Conservation (phyloP, 202 grass and related monocot genomes). For the Saccharum hybrid region DNA sequence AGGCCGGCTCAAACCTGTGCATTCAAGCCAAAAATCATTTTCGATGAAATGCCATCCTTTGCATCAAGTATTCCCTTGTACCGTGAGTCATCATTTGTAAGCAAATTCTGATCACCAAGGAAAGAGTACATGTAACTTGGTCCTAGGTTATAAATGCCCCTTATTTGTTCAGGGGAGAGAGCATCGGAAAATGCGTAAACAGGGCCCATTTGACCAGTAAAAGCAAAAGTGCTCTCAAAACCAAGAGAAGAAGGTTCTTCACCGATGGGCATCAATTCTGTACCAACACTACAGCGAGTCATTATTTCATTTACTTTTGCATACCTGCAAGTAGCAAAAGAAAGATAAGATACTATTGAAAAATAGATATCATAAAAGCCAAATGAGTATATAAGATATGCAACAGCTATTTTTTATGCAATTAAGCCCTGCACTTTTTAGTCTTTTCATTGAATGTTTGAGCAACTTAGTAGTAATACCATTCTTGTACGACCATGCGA, state of each 20-base stretch:
- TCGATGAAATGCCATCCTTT: constrained; percentile 89
- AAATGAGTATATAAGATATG: constrained; percentile 31
- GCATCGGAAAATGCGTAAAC: constrained; percentile 90
- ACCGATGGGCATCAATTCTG: constrained; percentile 81
- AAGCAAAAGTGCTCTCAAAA: constrained; percentile 74
- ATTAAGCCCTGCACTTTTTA: constrained; percentile 10
- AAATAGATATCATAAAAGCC: constrained; percentile 28
- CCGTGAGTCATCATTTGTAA: constrained; percentile 65
- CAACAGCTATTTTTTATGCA: constrained; percentile 10
- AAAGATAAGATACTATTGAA: constrained; percentile 36
- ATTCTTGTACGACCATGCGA: constrained; percentile 7
- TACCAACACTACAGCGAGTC: constrained; percentile 81
- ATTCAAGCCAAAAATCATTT: constrained; percentile 97
- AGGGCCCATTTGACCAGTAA: constrained; percentile 94
- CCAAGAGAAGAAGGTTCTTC: constrained; percentile 78
- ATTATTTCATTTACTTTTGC: constrained; percentile 92
- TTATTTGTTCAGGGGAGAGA: constrained; percentile 93
- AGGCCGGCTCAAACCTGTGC: constrained; percentile 67
- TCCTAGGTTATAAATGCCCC: constrained; percentile 83
- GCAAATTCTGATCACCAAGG: constrained; percentile 83
- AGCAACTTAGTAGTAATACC: constrained; percentile 22
- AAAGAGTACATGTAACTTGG: constrained; percentile 99
- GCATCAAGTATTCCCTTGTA: constrained; percentile 78
- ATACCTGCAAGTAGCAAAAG: constrained; percentile 67
- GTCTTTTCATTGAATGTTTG: constrained; percentile 20